These are phyloP conservation scores for Verticillium klebahnii DNA, from an alignment of 2,329 filamentous ascomycete genomes.

Conservation along the genomic window DNA sequence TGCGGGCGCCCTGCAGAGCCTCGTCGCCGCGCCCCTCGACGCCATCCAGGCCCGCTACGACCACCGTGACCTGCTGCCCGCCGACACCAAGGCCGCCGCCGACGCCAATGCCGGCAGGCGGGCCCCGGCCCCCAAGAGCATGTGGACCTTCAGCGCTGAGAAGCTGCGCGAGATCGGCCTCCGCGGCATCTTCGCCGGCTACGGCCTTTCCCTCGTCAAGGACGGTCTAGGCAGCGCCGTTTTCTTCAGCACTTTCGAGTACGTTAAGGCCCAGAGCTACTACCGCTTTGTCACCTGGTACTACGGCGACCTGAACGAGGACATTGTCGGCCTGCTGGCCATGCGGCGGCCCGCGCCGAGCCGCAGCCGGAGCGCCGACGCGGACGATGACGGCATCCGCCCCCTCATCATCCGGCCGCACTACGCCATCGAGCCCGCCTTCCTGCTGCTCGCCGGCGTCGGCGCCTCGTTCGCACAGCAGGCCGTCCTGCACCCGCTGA, in stretches of 20 bases:
- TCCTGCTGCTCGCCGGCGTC: constrained; percentile 65
- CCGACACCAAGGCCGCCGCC: constrained; percentile 27
- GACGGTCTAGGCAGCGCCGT: constrained; percentile 65
- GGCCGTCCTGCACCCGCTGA: constrained; percentile 64
- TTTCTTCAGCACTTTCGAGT: constrained; percentile 75
- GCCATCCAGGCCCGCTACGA: constrained; percentile 72
- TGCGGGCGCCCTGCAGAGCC: constrained; percentile 64
- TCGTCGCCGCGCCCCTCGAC: constrained; percentile 70
- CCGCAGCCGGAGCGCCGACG: background rate
- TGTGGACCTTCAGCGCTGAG: constrained; percentile 67
- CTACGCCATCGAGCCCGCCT: constrained; percentile 69
- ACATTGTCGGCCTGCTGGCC: constrained; percentile 45
- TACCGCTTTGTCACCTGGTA: constrained; percentile 68
- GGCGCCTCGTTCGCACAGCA: constrained; percentile 66
- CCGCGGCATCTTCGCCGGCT: constrained; percentile 70
- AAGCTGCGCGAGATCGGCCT: constrained; percentile 65
- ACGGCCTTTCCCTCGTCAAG: constrained; percentile 63
- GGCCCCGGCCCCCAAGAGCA: constrained; percentile 44
- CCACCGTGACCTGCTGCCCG: constrained; percentile 42
- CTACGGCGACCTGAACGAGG: constrained; percentile 55
- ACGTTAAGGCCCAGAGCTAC: constrained; percentile 68
- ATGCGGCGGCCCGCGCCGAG: constrained; percentile 33
- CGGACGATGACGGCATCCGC: constrained; percentile 16
- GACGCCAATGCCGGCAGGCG: too few relatives aligned
- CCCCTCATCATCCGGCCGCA: constrained; percentile 62